Conservation (phyloP, 495 filamentous ascomycete genomes). For the Pyronema domesticum region DNA sequence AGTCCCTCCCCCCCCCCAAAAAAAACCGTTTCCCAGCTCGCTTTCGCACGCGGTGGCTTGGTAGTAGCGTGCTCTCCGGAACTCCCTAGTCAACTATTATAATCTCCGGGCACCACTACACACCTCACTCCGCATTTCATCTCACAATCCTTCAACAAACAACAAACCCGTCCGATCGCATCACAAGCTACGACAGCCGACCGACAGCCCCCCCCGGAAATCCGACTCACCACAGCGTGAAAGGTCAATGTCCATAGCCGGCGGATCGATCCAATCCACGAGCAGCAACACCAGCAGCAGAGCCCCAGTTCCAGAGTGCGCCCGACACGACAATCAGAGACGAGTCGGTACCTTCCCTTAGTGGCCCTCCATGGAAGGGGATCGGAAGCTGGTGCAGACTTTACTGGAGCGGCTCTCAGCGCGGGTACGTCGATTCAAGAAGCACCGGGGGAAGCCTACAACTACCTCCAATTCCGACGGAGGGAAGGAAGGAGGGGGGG, state of each 20-base stretch:
- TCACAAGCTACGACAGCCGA: too few species aligned
- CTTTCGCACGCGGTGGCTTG: background rate
- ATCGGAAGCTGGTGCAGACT: constrained; percentile 43
- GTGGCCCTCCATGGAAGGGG: constrained; percentile 36
- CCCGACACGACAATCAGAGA: background rate
- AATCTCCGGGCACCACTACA: background rate
- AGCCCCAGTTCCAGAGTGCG: background rate
- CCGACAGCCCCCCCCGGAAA: background rate
- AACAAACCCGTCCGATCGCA: too few species aligned
- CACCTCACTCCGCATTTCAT: background rate
- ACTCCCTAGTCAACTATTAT: background rate
- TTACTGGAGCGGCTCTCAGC: constrained; percentile 46
- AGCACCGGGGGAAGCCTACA: background rate
- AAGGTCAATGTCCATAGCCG: constrained; percentile 1
- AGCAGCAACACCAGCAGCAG: background rate
- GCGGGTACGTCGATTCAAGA: constrained; percentile 31
- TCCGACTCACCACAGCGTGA: background rate
- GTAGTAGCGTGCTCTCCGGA: background rate
- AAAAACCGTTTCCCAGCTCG: background rate
- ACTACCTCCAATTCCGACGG: background rate
- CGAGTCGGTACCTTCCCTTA: background rate
- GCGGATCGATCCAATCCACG: background rate
- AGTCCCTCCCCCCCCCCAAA: too few species aligned
- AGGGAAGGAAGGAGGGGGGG: background rate
- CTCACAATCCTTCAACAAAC: background rate